Conservation (phyloP, 1,284 basidiomycete species). For the Ganoderma boninense region DNA sequence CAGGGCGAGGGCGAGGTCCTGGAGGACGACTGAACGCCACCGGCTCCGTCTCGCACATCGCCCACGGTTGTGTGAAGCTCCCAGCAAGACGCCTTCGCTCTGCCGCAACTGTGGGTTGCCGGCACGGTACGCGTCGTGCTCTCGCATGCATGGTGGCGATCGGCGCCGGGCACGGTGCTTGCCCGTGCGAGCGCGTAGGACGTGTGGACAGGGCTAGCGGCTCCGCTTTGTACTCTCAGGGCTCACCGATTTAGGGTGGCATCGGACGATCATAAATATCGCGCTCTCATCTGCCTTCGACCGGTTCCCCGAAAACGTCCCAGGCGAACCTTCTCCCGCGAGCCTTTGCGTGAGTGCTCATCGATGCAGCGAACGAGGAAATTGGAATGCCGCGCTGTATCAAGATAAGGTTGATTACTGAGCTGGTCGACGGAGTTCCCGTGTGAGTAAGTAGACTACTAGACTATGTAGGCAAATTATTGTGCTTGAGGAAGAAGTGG, state of each 20-base stretch:
- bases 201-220: not conserved
- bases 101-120: not conserved
- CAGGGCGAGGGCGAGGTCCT: constrained; percentile 74
- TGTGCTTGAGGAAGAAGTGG: constrained; percentile 1
- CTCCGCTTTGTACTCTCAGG: constrained; percentile 9
- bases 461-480: constrained; percentile 14
- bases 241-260: not conserved
- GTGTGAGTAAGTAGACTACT: constrained; percentile 3
- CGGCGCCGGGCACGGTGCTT: not conserved
- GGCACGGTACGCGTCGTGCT: not conserved
- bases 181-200: not conserved
- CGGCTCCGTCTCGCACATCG: constrained; percentile 11
- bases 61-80: constrained; percentile 25
- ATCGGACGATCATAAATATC: not conserved
- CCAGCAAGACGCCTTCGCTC: not conserved
- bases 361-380: not conserved
- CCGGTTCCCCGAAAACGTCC: constrained; percentile 3
- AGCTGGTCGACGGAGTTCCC: constrained; percentile 16
- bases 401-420: constrained; percentile 16
- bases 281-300: not conserved
- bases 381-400: constrained; percentile 4
- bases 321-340: constrained; percentile 32
- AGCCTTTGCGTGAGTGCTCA: constrained; percentile 19
- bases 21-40: constrained; percentile 55
- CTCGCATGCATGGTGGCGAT: not conserved